A percentile compares a stretch with the other conserved stretches of the same genome.
Conservation (phyloP, 176 grass and related monocot genomes). For the Oryza officinalis region DNA sequence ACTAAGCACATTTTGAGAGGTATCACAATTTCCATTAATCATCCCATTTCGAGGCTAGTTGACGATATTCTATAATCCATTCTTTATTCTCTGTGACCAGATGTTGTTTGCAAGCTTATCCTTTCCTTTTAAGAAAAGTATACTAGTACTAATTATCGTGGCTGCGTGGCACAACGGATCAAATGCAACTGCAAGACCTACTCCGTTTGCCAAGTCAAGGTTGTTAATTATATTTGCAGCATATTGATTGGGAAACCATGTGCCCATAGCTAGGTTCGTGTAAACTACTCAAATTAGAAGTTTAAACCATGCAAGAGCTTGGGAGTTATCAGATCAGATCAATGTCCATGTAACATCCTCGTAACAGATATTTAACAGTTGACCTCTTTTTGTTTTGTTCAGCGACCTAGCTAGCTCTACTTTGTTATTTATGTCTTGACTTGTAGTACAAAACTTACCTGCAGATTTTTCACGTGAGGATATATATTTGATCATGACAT, state of each 20-base stretch:
- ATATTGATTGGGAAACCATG: slow-evolving; percentile 4
- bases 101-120: not conserved
- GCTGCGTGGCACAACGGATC: slow-evolving; percentile 3
- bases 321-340: slow-evolving; percentile 9
- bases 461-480: not conserved
- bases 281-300: not conserved
- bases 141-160: not conserved
- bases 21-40: not conserved
- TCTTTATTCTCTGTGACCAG: not conserved
- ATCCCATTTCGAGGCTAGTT: not conserved
- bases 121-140: not conserved
- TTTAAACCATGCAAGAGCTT: not conserved
- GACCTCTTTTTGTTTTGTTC: not conserved
- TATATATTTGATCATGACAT: not conserved
- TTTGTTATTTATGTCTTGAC: not conserved
- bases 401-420: not conserved
- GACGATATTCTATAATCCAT: not conserved
- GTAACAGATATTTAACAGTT: not conserved
- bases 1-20: not conserved
- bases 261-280: not conserved
- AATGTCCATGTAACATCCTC: not conserved
- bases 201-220: not conserved
- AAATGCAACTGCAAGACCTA: not conserved
- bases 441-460: not conserved
- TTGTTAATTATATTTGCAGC: slow-evolving; percentile 1